phyloP scores from a whole-genome alignment of 257 asterid genomes.

The Ligustrum vulgare region DNA sequence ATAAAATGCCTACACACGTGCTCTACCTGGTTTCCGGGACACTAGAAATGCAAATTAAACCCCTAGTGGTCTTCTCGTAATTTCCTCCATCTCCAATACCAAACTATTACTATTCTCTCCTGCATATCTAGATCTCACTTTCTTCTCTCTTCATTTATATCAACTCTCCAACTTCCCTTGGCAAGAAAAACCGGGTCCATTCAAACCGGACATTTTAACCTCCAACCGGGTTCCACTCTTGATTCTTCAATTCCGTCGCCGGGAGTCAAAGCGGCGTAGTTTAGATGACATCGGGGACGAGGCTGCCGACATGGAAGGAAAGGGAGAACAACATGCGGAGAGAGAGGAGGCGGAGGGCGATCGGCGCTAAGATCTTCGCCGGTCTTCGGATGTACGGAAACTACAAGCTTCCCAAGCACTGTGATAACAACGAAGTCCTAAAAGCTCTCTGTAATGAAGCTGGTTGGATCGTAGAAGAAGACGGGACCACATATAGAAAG shows the following conservation, averaged over 20 bases:
- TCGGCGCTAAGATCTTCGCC: slow-evolving; percentile 92
- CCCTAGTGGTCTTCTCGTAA: slow-evolving; percentile 42
- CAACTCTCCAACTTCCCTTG: slow-evolving; percentile 3
- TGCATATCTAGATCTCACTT: slow-evolving; percentile 21
- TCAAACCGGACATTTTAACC: slow-evolving; percentile 15
- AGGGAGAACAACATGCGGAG: slow-evolving; percentile 95
- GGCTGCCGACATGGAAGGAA: slow-evolving; percentile 98
- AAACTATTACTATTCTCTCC: background rate
- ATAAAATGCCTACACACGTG: slow-evolving; percentile 52
- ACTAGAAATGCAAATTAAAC: background rate
- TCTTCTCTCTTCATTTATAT: slow-evolving; percentile 15
- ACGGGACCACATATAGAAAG: slow-evolving; percentile 91
- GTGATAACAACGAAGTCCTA: slow-evolving; percentile 89
- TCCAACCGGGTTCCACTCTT: slow-evolving; percentile 23
- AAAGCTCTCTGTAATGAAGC: slow-evolving; percentile 94
- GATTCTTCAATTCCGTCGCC: slow-evolving; percentile 7
- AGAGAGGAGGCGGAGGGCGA: slow-evolving; percentile 94
- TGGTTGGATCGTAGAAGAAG: slow-evolving; percentile 91
- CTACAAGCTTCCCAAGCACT: slow-evolving; percentile 89
- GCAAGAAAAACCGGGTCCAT: slow-evolving; percentile 24
- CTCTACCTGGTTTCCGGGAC: slow-evolving; percentile 53
- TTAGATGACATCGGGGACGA: slow-evolving; percentile 78
- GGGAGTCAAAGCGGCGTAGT: slow-evolving; percentile 25
- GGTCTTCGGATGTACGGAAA: slow-evolving; percentile 93
- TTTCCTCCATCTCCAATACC: slow-evolving; percentile 28